Conservation (phyloP, 768 basidiomycete genomes). For the Agrocybe pediades region DNA sequence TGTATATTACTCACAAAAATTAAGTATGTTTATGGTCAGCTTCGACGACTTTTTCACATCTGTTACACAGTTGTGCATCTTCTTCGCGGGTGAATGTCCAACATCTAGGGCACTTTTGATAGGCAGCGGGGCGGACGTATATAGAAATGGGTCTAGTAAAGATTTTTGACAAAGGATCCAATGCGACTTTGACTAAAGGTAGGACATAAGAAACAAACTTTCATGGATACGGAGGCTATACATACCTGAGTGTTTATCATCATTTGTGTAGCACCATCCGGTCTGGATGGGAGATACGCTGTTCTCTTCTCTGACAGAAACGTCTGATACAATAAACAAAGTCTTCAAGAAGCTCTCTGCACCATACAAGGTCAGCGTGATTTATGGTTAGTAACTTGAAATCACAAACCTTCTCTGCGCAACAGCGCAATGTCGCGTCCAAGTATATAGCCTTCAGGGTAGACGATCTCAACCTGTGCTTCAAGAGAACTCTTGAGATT, state of each 20-base stretch:
- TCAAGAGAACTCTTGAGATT: slow-evolving; percentile 76
- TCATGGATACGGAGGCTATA: not conserved
- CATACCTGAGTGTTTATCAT: not conserved
- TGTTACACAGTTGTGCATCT: slow-evolving; percentile 57
- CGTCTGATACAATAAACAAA: slow-evolving; percentile 83
- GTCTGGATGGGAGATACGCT: not conserved
- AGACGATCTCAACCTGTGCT: slow-evolving; percentile 67
- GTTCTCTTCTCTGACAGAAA: slow-evolving; percentile 47
- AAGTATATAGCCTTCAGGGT: slow-evolving; percentile 39
- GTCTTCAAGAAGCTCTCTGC: slow-evolving; percentile 67
- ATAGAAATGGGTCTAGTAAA: slow-evolving; percentile 28
- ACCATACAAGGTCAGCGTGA: not conserved
- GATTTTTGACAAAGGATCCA: not conserved
- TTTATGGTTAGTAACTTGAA: not conserved
- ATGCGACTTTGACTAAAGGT: not conserved
- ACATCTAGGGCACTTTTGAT: slow-evolving; percentile 85
- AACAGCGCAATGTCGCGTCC: slow-evolving; percentile 32
- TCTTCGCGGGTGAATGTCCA: slow-evolving; percentile 73
- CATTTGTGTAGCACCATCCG: slow-evolving; percentile 7
- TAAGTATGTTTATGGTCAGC: not conserved
- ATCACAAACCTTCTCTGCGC: slow-evolving; percentile 42
- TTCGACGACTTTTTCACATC: slow-evolving; percentile 49
- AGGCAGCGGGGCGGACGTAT: slow-evolving; percentile 60
- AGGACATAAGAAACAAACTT: not conserved
- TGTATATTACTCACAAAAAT: no score